Percentiles rank a stretch among this genome's conserved stretches.
phyloP scores from a whole-genome alignment of 2,329 filamentous ascomycete species.

The Boeremia lycopersici region DNA sequence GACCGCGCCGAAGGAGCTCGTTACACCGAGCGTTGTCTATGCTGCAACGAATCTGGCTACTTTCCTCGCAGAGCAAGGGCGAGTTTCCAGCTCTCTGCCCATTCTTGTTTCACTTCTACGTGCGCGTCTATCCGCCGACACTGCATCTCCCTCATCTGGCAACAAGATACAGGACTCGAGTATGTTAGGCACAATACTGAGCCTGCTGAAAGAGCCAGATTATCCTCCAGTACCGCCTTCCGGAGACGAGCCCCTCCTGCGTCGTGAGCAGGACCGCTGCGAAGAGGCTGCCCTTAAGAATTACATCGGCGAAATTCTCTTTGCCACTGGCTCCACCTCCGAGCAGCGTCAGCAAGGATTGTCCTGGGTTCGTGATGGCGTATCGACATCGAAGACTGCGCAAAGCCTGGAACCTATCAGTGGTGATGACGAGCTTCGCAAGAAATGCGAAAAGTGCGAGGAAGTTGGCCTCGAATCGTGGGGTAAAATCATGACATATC shows the following conservation, averaged over 20 bases:
- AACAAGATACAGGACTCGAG: constrained; percentile 31
- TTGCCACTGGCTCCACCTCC: constrained; percentile 62
- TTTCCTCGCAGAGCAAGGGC: constrained; percentile 73
- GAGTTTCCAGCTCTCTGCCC: constrained; percentile 73
- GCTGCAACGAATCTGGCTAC: constrained; percentile 79
- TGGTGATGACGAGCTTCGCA: constrained; percentile 52
- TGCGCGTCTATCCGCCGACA: constrained; percentile 68
- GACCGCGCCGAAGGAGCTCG: constrained; percentile 54
- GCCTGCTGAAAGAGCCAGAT: constrained; percentile 55
- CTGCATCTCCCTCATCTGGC: constrained; percentile 43
- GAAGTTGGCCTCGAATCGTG: constrained; percentile 79
- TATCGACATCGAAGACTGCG: constrained; percentile 71
- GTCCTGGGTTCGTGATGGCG: constrained; percentile 87
- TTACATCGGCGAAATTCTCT: constrained; percentile 94
- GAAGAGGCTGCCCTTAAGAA: constrained; percentile 85
- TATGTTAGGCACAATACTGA: constrained; percentile 35
- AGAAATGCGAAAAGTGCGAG: constrained; percentile 78
- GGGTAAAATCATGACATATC: constrained; percentile 75
- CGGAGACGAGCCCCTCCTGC: constrained; percentile 70
- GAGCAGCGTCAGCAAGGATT: constrained; percentile 66
- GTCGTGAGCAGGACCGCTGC: constrained; percentile 70
- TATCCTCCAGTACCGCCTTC: constrained; percentile 75
- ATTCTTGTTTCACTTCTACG: constrained; percentile 85
- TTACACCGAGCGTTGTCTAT: constrained; percentile 76
- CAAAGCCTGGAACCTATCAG: constrained; percentile 55